Conservation (phyloP, 83 land plant species). For the Diphasiastrum complanatum region DNA sequence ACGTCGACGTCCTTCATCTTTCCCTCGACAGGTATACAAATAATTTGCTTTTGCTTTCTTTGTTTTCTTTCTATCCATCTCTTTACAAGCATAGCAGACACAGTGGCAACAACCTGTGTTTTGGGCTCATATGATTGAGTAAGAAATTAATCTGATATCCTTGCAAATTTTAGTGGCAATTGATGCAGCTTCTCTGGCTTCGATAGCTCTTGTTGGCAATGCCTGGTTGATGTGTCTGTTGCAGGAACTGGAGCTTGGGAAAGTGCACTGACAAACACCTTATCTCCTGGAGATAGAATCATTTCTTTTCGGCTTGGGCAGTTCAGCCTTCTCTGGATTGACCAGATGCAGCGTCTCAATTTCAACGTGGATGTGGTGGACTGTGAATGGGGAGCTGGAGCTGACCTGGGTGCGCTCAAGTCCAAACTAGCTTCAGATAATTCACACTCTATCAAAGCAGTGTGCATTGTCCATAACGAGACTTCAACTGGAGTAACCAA, state of each 20-base stretch:
- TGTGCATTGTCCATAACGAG: conserved; percentile 89
- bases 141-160: too few species aligned
- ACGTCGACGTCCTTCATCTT: conserved; percentile 71
- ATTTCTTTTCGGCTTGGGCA: conserved; percentile 27
- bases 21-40: conserved; percentile 66
- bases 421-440: conserved; percentile 56
- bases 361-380: conserved; percentile 69
- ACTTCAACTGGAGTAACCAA: conserved; percentile 98
- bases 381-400: conserved; percentile 92
- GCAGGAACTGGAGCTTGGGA: conserved; percentile 40
- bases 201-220: too few species aligned
- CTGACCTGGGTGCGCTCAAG: conserved; percentile 48
- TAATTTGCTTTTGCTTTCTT: not conserved
- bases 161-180: too few species aligned
- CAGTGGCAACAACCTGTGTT: not conserved
- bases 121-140: not conserved
- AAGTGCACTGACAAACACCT: conserved; percentile 30
- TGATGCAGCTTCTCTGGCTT: too few species aligned
- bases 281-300: conserved; percentile 31
- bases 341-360: conserved; percentile 29
- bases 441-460: conserved; percentile 68
- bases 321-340: conserved; percentile 32
- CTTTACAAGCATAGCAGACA: not conserved
- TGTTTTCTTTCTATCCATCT: too few species aligned
- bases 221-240: not conserved